phyloP scores from a whole-genome alignment of 2,329 filamentous ascomycete species.

The Xylaria sp. region DNA sequence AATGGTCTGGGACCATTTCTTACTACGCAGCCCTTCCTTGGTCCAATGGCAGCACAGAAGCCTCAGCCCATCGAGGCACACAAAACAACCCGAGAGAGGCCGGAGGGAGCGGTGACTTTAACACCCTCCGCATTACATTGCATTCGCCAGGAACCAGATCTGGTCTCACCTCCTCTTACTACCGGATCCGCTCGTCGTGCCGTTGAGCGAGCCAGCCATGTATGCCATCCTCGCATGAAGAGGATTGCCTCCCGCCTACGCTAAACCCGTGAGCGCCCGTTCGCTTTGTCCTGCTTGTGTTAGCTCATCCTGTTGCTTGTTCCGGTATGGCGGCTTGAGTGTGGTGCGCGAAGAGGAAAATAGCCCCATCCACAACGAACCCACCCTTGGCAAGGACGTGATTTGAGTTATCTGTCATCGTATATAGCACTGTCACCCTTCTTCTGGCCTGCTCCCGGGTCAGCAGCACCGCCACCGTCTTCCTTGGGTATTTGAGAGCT shows the following conservation, averaged over 20 bases:
- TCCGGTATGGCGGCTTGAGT: slow-evolving; percentile 32
- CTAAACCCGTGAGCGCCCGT: slow-evolving; percentile 4
- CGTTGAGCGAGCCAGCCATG: slow-evolving; percentile 28
- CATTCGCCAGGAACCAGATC: slow-evolving; percentile 32
- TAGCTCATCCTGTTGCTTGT: slow-evolving; percentile 20
- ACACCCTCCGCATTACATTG: slow-evolving; percentile 14
- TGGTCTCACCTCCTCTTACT: slow-evolving; percentile 29
- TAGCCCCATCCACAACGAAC: slow-evolving; percentile 28
- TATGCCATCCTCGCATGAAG: slow-evolving; percentile 36
- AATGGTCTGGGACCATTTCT: slow-evolving; percentile 25
- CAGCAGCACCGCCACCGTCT: slow-evolving; percentile 40
- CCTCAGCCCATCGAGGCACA: slow-evolving; percentile 30
- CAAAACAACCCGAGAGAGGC: slow-evolving; percentile 19
- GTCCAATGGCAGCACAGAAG: slow-evolving; percentile 31
- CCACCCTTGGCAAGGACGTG: slow-evolving; percentile 36
- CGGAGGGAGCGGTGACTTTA: slow-evolving; percentile 5
- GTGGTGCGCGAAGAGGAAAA: slow-evolving; percentile 24
- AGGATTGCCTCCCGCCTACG: slow-evolving; percentile 27
- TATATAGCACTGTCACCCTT: slow-evolving; percentile 36
- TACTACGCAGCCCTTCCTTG: slow-evolving; percentile 37
- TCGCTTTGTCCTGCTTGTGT: slow-evolving; percentile 24
- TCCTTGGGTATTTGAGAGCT: slow-evolving; percentile 37
- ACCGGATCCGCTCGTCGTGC: slow-evolving; percentile 20
- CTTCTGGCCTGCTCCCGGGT: slow-evolving; percentile 32
- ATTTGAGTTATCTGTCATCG: slow-evolving; percentile 44